Evolutionary conservation across 1,284 basidiomycete genomes (phyloP).

Genomic region (Microbotryum scabiosae): DNA sequence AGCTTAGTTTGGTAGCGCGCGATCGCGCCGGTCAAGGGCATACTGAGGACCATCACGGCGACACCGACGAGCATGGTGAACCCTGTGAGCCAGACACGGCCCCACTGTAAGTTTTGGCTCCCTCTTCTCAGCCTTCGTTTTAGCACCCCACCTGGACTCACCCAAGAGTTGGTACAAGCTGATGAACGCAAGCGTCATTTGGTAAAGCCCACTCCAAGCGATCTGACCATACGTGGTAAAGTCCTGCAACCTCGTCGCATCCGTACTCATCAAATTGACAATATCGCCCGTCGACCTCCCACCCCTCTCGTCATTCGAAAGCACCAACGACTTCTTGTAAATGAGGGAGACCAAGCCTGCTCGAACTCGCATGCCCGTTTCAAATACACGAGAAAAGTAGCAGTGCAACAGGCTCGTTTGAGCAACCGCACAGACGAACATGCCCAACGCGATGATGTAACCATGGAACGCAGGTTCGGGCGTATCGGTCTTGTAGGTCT

Average conservation of each 20-base stretch:
- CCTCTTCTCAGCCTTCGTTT: constrained; percentile 44
- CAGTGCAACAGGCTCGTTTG: constrained; percentile 80
- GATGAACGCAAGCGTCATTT: constrained; percentile 78
- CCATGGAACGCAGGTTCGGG: constrained; percentile 48
- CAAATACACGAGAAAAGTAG: constrained; percentile 73
- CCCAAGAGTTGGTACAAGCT: constrained; percentile 64
- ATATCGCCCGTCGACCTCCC: constrained; percentile 76
- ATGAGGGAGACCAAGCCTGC: constrained; percentile 68
- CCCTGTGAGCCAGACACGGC: neutral
- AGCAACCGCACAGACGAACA: constrained; percentile 66
- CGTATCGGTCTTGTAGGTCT: constrained; percentile 55
- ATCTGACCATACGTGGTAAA: constrained; percentile 36
- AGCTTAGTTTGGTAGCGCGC: constrained; percentile 66
- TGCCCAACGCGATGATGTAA: constrained; percentile 63
- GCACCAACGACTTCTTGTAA: constrained; percentile 64
- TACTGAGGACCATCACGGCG: constrained; percentile 62
- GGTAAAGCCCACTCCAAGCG: constrained; percentile 44
- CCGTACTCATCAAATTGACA: constrained; percentile 81
- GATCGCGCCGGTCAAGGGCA: constrained; percentile 68
- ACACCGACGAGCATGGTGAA: constrained; percentile 62
- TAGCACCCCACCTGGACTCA: constrained; percentile 55
- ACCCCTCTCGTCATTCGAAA: constrained; percentile 72
- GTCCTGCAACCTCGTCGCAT: constrained; percentile 73
- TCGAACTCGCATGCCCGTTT: constrained; percentile 84
- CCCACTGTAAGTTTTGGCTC: constrained; percentile 36